A percentile compares a stretch with the other conserved stretches of the same genome.
phyloP scores from a whole-genome alignment of 345 rosid genomes.

The Moricandia arvensis region DNA sequence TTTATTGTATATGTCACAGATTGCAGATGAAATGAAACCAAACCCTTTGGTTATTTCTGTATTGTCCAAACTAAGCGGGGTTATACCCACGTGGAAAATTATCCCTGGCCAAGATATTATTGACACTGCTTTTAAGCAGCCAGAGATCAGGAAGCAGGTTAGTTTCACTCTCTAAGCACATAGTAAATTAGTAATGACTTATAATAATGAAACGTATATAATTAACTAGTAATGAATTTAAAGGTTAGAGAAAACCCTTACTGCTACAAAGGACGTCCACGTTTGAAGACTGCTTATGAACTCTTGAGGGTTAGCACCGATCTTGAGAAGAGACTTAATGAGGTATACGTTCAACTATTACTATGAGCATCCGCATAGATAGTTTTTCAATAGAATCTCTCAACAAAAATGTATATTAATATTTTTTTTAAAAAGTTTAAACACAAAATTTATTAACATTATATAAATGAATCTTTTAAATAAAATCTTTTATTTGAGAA shows the following conservation, averaged over 20 bases:
- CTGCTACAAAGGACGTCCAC: conserved; percentile 84
- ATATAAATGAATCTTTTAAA: too few relatives aligned
- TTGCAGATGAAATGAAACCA: conserved; percentile 72
- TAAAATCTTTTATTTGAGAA: too few relatives aligned
- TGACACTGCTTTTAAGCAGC: conserved; percentile 64
- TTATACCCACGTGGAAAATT: conserved; percentile 71
- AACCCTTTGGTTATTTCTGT: conserved; percentile 39
- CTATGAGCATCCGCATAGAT: too few relatives aligned
- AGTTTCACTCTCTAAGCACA: not conserved
- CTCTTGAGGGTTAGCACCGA: conserved; percentile 50
- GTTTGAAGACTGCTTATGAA: conserved; percentile 71
- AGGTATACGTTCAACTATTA: conserved; percentile 55
- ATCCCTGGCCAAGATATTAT: conserved; percentile 62
- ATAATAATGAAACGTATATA: not conserved
- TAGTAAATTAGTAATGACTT: not conserved
- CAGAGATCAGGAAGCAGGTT: conserved; percentile 67
- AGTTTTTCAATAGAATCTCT: too few relatives aligned
- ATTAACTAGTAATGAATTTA: not conserved
- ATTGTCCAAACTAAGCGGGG: conserved; percentile 41
- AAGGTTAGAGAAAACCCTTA: conserved; percentile 63
- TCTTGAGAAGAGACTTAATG: conserved; percentile 56
- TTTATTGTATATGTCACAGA: conserved; percentile 29
- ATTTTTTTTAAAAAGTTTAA: too few relatives aligned
- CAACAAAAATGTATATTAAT: too few relatives aligned
- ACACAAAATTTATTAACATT: too few relatives aligned